These are phyloP conservation scores for Ascochyta viciae-villosae DNA, from an alignment of 2,329 filamentous ascomycete genomes.

Conservation along the genomic window DNA sequence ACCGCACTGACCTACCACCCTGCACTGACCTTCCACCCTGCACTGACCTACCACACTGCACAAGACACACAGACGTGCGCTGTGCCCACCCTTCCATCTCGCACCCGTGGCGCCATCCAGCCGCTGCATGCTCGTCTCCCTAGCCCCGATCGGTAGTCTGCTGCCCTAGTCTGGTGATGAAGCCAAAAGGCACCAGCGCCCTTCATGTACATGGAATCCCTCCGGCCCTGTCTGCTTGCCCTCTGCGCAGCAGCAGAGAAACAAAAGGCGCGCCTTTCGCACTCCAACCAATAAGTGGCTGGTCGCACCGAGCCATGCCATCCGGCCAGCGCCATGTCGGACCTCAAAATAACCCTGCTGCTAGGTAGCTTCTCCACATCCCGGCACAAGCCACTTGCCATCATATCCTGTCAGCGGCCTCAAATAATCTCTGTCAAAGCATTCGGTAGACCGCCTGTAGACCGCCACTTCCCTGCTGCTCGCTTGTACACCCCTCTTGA, in stretches of 20 bases:
- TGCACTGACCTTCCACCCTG: too few relatives aligned
- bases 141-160: constrained; percentile 18
- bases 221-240: not conserved
- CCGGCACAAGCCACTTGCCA: not conserved
- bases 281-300: constrained; percentile 4
- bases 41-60: not conserved
- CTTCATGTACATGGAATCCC: constrained; percentile 1
- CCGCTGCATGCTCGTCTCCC: constrained; percentile 13
- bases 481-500: not conserved
- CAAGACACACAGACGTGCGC: constrained; percentile 8
- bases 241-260: not conserved
- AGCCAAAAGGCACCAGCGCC: not conserved
- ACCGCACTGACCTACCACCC: not conserved
- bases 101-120: constrained; percentile 17
- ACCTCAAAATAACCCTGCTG: constrained; percentile 6
- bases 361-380: constrained; percentile 1
- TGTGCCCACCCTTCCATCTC: constrained; percentile 3
- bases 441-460: not conserved
- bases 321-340: constrained; percentile 8
- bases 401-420: constrained; percentile 1
- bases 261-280: not conserved
- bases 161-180: constrained; percentile 22
- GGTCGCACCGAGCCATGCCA: constrained; percentile 9
- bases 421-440: not conserved
- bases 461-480: not conserved